These are phyloP conservation scores for Emmonsiellopsis sp. DNA, from an alignment of 2,329 filamentous ascomycete species.

Conservation along the genomic window DNA sequence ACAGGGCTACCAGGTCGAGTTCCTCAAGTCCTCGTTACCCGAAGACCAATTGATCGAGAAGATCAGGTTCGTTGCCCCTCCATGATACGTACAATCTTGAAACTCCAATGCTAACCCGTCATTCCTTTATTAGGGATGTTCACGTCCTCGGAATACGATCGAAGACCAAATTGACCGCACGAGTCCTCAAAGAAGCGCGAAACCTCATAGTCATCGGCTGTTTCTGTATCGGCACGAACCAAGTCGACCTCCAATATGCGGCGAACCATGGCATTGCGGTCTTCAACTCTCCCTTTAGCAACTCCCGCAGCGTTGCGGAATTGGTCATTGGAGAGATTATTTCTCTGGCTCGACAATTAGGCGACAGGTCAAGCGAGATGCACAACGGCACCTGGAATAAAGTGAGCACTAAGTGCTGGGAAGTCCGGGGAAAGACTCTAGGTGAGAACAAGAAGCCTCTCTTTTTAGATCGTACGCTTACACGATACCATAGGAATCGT, in stretches of 20 bases:
- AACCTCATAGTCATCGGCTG: constrained; percentile 93
- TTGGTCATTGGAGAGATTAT: constrained; percentile 94
- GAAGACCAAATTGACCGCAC: constrained; percentile 86
- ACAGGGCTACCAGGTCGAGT: constrained; percentile 95
- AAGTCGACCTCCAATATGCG: constrained; percentile 36
- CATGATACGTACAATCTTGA: constrained; percentile 1
- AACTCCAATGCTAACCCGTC: not conserved
- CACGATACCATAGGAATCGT: constrained; percentile 56
- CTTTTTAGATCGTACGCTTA: too few species aligned
- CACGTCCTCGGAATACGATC: constrained; percentile 97
- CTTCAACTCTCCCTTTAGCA: constrained; percentile 98
- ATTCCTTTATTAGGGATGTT: constrained; percentile 55
- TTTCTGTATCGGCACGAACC: constrained; percentile 93
- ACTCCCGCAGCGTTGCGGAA: constrained; percentile 93
- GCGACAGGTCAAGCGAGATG: constrained; percentile 88
- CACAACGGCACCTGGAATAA: constrained; percentile 97
- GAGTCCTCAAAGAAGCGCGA: constrained; percentile 78
- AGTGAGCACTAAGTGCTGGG: constrained; percentile 93
- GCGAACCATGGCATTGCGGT: constrained; percentile 67
- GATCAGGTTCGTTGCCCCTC: constrained; percentile 57
- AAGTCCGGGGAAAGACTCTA: constrained; percentile 93
- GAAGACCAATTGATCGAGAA: constrained; percentile 95
- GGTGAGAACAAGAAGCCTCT: constrained; percentile 39
- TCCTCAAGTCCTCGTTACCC: constrained; percentile 75
- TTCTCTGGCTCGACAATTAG: constrained; percentile 77